Evolutionary conservation across 2,329 filamentous ascomycete species (phyloP), one percentile per base, ranked within the genome.

Genomic region (Cercospora sesami): DNA sequence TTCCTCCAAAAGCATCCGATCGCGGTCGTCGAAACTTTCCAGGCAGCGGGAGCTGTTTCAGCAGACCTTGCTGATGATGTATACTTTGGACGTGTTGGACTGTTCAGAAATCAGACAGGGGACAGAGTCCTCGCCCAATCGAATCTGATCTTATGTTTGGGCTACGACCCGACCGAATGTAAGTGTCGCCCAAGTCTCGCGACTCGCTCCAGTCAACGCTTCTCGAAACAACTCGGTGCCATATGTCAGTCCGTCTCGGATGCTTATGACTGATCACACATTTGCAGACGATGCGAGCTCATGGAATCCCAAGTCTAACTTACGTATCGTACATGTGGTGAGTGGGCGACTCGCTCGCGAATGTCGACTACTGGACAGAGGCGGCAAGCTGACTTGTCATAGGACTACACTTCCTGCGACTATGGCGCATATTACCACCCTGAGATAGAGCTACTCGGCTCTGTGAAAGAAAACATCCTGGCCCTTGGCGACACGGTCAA

Each of bases 11-110:
- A 78, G 58, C 78, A 80, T 69, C 80, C 80, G 0, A 78, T 84
- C 7, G 81, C 82, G 1, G 81, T 83, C 1, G 78, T 84, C n/a
- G 83, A 84, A 73, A 84, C 83, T 0, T 84, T 84, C 73, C 82
- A 84, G 73, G 83, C 83, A 1, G 83, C 83, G 1, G 83, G 83
- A 7, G 81, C 82, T 12, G 79, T 84, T 14, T 79, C 81, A 4
- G 74, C 80, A 64, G 80, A 82, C 23, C 76, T 83, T 7, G 78
- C 79, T 1, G 68, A 76, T 42, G 79, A 81, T 58, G 76, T 83
- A 8, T 84, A 83, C 77, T 83, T 79, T 69, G 83, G 83, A 9
- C 77, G 83, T 4, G 79, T 84, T 7, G 83, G 83, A 4, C 77
- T 84, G 2, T 84, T 84, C 78, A 76, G 82, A 5, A 84, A 84